phyloP scores from a whole-genome alignment of 352 stramenopile species.

The Aphanomyces invadans region DNA sequence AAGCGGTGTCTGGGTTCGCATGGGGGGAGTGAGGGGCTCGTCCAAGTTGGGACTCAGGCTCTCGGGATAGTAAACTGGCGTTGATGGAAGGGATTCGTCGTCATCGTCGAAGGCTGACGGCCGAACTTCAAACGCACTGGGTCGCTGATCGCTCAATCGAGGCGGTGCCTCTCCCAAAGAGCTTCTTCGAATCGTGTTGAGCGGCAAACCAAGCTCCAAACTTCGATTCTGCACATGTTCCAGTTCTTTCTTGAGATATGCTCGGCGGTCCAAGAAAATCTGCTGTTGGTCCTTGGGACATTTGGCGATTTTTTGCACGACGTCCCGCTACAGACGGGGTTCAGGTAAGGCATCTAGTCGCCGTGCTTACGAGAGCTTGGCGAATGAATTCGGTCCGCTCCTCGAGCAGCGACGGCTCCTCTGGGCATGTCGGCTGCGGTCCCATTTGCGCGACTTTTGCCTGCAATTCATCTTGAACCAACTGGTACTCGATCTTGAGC shows the following conservation, averaged over 20 bases:
- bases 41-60: slow-evolving; percentile 7
- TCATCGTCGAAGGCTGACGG: background rate
- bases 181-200: background rate
- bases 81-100: slow-evolving; percentile 15
- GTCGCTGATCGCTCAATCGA: background rate
- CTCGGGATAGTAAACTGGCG: slow-evolving; percentile 13
- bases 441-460: background rate
- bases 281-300: slow-evolving; percentile 7
- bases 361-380: slow-evolving; percentile 1
- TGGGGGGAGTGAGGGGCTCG: background rate
- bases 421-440: slow-evolving; percentile 5
- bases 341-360: too few relatives aligned
- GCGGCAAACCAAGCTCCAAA: slow-evolving; percentile 14
- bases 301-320: background rate
- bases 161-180: background rate
- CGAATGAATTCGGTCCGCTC: slow-evolving; percentile 3
- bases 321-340: background rate
- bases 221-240: background rate
- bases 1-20: background rate
- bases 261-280: slow-evolving; percentile 9
- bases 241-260: slow-evolving; percentile 15
- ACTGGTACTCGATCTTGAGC: slow-evolving; percentile 19
- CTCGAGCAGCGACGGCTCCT: slow-evolving; percentile 12
- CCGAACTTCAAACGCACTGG: background rate
- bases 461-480: slow-evolving; percentile 18